Base-by-base conservation (phyloP, 2,329 filamentous ascomycete genomes). In the Dothideomycetes sp. region DNA sequence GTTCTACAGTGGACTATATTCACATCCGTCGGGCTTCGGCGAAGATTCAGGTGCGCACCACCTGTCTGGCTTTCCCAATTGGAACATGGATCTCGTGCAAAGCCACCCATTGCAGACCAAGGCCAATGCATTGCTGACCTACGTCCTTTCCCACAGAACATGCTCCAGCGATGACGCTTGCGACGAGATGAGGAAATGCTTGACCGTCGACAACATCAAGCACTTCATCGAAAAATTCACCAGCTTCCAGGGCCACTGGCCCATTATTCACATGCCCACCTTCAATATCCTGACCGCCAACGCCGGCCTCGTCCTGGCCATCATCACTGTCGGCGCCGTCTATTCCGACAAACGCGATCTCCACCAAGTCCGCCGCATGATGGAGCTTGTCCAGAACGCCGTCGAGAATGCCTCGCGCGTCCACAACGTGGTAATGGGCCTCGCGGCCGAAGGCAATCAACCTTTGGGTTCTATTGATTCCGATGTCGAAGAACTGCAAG, bases 311-410 rank as follows among this genome's bases (percentile, higher is more conserved):
- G 64, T 84, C 35, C 69, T 82, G 45, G 71, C 72, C 46, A 82
- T 87, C 68, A 77, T 82, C 53, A 84, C 78, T 56, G 70, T 84
- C 51, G 82, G 82, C 25, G 81, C 82, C 28, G 82, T 83, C 43
- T 87, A 86, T 60, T 84, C 82, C 37, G 71, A 81, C 40, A 70
- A 69, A 46, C 63, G 82, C 46, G 64, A 68, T 19, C 61, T 77
- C 31, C 64, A 69, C 45, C 69, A 82, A 49, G 77, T 82, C 48
- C 76, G 81, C 47, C 74, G 77, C 55, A 69, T 84, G 59, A 82
- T 82, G 70, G 74, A 81, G 44, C 68, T 75, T 37, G 66, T 80
- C 23, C 74, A 74, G 48, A 56, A 67, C 16, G 73, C 74, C 8
- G 67, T 84, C 29, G 66, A 78, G 50, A 69, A 69, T 33, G 74